Percentiles rank a stretch among this genome's conserved stretches.
These are phyloP conservation scores for Tremella mesenterica DNA, from an alignment of 768 basidiomycete species.

Conservation along the genomic window DNA sequence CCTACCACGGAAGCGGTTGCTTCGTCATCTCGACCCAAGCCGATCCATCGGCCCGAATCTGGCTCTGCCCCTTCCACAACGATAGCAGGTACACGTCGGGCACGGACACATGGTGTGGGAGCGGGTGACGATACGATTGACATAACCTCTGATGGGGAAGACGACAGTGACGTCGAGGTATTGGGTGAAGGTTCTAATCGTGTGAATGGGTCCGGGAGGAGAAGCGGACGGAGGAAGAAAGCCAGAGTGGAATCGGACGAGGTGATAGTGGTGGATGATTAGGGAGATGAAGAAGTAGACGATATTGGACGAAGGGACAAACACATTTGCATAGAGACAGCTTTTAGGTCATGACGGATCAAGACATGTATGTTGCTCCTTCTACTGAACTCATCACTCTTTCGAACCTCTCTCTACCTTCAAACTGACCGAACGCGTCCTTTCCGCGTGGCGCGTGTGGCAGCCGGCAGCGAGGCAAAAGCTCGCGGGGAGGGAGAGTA, in stretches of 20 bases:
- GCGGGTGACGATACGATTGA: background rate
- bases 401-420: too few relatives aligned
- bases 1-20: background rate
- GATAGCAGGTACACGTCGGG: conserved; percentile 10
- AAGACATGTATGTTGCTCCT: too few relatives aligned
- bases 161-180: conserved; percentile 12
- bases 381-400: too few relatives aligned
- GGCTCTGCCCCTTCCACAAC: conserved; percentile 9
- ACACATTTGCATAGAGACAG: too few relatives aligned
- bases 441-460: too few relatives aligned
- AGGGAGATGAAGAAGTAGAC: too few relatives aligned
- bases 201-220: background rate
- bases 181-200: conserved; percentile 2
- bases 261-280: conserved; percentile 15
- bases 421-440: too few relatives aligned
- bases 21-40: background rate
- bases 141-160: conserved; percentile 9
- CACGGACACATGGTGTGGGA: conserved; percentile 3
- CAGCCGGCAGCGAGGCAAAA: too few relatives aligned
- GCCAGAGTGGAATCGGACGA: conserved; percentile 7
- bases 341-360: too few relatives aligned
- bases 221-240: background rate
- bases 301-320: too few relatives aligned
- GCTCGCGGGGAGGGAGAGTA: too few relatives aligned
- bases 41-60: background rate